Base-by-base conservation (phyloP, 2,329 filamentous ascomycete genomes). In the Nigrograna mackinnonii region DNA sequence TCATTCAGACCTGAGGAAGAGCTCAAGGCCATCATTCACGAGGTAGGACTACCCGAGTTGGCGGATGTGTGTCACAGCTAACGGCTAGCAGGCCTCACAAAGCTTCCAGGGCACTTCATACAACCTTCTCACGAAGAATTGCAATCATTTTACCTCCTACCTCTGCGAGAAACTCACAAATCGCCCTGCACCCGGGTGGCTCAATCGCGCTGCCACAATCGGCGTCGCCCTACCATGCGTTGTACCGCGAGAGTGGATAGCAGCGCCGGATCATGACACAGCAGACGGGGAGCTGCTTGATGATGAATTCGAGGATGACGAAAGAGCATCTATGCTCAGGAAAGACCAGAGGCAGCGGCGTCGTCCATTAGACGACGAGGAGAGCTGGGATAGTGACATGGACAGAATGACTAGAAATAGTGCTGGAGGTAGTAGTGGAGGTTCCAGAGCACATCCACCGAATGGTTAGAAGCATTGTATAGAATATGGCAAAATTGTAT, bases 131-230 rank as follows among this genome's bases (percentile, higher is more conserved):
- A 90, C 85, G 16, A 84, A 84, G 55, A 95, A 95, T 68, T 95
- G 89, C 78, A 95, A 95, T 66, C 89, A 95, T 66, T 95, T 95
- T 65, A 92, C 89, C 2, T 83, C 83, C 16, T 83, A 86, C 57
- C 78, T 95, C 14, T 91, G 87, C 68, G 76, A 85, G 63, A 81
- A 80, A 52, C 77, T 95, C 41, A 92, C 87, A 2, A 82, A 84
- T 5, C 79, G 81, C 34, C 73, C 83, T 1, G 87, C 86, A 0
- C 89, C 89, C 0, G 70, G 68, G 14, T 95, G 89, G 86, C 72
- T 95, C 40, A 95, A 95, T 60, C 81, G 89, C 41, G 89, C 89
- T 1, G 89, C 89, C n/a, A 86, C 81, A 54, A 89, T 95, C 49
- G 89, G 89, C 28, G 79, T 91, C 38, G 86, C 86, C 11, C 68